These are phyloP conservation scores for Trichoderma cornu-damae DNA, from an alignment of 2,329 filamentous ascomycete species.

Conservation along the genomic window DNA sequence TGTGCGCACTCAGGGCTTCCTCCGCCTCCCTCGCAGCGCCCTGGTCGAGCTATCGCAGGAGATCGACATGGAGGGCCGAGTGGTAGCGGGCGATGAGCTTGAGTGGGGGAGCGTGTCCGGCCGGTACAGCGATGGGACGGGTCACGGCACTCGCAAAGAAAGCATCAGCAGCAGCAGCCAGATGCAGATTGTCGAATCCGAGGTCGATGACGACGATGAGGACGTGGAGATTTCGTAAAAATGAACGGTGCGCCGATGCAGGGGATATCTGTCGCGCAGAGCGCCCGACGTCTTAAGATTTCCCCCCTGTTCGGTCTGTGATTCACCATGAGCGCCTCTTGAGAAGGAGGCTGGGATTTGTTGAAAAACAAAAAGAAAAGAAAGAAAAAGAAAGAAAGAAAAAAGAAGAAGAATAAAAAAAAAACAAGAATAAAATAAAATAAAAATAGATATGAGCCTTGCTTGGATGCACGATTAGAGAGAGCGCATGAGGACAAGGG, in stretches of 20 bases:
- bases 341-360: neutral
- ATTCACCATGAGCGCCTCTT: neutral
- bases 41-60: conserved; percentile 91
- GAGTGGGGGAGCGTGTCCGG: conserved; percentile 48
- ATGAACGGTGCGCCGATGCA: conserved; percentile 15
- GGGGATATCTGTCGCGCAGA: neutral
- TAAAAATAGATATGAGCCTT: neutral
- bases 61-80: conserved; percentile 85
- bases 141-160: conserved; percentile 46
- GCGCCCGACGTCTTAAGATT: neutral
- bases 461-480: neutral
- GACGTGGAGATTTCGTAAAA: conserved; percentile 56
- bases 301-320: neutral
- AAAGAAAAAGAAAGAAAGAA: too few species aligned
- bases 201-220: conserved; percentile 57
- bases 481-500: neutral
- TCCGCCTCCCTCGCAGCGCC: conserved; percentile 69
- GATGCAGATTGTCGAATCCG: conserved; percentile 53
- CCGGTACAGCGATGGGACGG: conserved; percentile 40
- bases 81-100: conserved; percentile 82
- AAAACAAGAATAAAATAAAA: too few species aligned
- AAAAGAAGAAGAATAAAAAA: too few species aligned
- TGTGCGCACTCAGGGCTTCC: conserved; percentile 82
- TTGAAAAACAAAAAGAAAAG: too few species aligned
- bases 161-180: conserved; percentile 56